These are phyloP conservation scores for Aspergillus candidus DNA, from an alignment of 2,329 filamentous ascomycete species.

Conservation along the genomic window DNA sequence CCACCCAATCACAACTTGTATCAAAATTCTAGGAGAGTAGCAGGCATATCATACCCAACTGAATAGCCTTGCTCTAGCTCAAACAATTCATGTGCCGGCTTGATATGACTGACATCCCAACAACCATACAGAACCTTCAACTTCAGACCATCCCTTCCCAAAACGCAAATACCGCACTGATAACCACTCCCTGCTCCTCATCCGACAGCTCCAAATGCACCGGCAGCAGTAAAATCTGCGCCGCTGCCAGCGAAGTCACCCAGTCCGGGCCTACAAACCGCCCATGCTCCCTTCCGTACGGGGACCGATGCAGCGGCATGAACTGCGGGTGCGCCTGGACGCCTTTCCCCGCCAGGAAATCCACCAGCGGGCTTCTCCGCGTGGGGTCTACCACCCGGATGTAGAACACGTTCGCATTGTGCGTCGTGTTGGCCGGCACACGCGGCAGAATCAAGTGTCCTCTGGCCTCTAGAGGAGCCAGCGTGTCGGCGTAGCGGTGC, in stretches of 20 bases:
- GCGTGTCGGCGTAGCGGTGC: slow-evolving; percentile 1
- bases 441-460: neutral
- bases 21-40: too few species aligned
- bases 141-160: too few species aligned
- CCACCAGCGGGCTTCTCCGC: neutral
- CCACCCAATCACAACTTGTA: too few species aligned
- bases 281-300: neutral
- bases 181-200: too few species aligned
- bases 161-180: too few species aligned
- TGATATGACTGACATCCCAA: too few species aligned
- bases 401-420: slow-evolving; percentile 7
- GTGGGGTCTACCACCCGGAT: neutral
- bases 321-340: slow-evolving; percentile 4
- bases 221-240: neutral
- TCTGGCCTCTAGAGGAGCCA: neutral
- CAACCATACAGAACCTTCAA: too few species aligned
- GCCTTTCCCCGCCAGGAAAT: neutral
- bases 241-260: neutral
- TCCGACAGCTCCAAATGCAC: too few species aligned
- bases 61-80: too few species aligned
- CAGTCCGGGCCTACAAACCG: slow-evolving; percentile 1
- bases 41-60: too few species aligned
- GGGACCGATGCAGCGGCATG: slow-evolving; percentile 4
- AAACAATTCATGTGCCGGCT: too few species aligned
- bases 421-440: neutral